Evolutionary conservation across 768 basidiomycete species (phyloP).

Genomic region (Aureoboletus auriporus): DNA sequence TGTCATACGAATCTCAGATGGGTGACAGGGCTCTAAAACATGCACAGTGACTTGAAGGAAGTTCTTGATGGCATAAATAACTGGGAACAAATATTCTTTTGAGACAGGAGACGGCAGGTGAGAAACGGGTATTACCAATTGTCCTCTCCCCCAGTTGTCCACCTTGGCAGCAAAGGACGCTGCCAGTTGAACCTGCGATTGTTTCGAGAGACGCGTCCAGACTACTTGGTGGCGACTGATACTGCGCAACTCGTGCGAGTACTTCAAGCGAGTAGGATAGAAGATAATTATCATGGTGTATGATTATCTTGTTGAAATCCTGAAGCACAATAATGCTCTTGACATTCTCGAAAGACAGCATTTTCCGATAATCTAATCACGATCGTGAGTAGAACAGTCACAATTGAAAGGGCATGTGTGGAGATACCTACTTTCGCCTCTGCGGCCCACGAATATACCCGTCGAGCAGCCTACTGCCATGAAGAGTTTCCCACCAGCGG

Average conservation of each 20-base stretch:
- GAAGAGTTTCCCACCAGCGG: constrained; percentile 46
- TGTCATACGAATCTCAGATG: constrained; percentile 32
- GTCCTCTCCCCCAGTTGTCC: constrained; percentile 50
- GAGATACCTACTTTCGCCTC: constrained; percentile 47
- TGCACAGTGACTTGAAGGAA: constrained; percentile 58
- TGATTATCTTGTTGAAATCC: constrained; percentile 61
- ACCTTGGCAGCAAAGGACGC: constrained; percentile 59
- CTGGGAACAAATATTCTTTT: constrained; percentile 33
- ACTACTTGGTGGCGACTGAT: constrained; percentile 40
- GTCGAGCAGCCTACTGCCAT: constrained; percentile 61
- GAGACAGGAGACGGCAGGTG: constrained; percentile 1
- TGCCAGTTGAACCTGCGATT: constrained; percentile 49
- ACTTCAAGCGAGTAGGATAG: constrained; percentile 68
- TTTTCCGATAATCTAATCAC: constrained; percentile 51
- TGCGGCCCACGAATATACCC: constrained; percentile 66
- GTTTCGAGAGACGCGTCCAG: constrained; percentile 60
- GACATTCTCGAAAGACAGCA: constrained; percentile 48
- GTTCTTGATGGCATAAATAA: constrained; percentile 64
- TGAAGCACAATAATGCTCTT: constrained; percentile 56
- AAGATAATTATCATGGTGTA: constrained; percentile 57
- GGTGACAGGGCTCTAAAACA: constrained; percentile 52
- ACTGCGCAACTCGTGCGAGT: constrained; percentile 56
- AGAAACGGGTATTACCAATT: constrained; percentile 43
- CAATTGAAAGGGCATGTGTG: background rate
- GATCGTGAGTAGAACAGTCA: background rate